Base-by-base conservation (phyloP, 768 basidiomycete genomes). In the Pleurotus tuoliensis region DNA sequence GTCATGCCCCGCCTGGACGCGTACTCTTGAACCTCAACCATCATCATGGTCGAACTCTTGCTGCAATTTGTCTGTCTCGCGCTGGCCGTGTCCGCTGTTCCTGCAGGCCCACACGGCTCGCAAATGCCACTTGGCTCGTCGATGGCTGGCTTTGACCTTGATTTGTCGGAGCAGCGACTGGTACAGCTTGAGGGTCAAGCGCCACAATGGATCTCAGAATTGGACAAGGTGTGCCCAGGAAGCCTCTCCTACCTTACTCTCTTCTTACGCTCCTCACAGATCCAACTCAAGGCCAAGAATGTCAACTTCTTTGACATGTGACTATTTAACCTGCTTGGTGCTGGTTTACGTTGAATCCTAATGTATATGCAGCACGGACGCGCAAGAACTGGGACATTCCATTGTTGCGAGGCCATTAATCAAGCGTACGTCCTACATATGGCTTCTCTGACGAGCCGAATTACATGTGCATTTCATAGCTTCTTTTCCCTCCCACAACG, bases 241-340 rank as follows among this genome's bases (percentile, higher is more conserved):
- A 30, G 27, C 37, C 18, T 57, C 50, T 27, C 59, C 20, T 47
- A 22, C 47, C 48, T 18, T 53, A 15, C 46, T 30, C 59, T 58
- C 52, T 60, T 57, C 47, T 59, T 37, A 51, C 56, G 41, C 56
- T 25, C 30, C 30, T 34, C 30, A 34, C 62, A 93, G 92, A 88
- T 95, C 59, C 74, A 83, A 64, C 80, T 84, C 58, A 95, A 90
- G 71, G 84, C 85, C 49, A 77, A 81, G 61, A 92, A 92, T 59
- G 64, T 85, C 72, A 87, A 82, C 53, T 95, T 94, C 79, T 90
- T 95, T 73, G 94, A 95, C 69, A 80, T 96, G 89, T 91, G 70
- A 73, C 76, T 60, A 41, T 40, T 34, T 49, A 59, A 54, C 48
- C 39, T 25, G 56, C 53, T 59, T 38, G 9, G 48, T 53, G 24